These are phyloP conservation scores for Acephala macrosclerotiorum DNA, from an alignment of 2,329 filamentous ascomycete species.

Conservation along the genomic window DNA sequence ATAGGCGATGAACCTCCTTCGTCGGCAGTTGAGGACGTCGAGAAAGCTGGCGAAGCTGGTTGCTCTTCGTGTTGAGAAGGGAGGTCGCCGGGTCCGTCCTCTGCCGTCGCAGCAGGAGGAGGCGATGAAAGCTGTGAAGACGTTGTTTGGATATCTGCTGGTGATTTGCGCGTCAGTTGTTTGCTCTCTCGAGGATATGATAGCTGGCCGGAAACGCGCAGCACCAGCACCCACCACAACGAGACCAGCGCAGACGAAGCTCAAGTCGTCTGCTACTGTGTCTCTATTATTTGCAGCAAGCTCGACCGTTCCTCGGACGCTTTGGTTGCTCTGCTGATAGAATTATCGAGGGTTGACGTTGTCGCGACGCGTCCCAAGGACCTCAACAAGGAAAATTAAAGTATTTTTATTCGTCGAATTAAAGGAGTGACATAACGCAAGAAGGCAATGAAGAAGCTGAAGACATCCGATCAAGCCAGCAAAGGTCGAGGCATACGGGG, in stretches of 20 bases:
- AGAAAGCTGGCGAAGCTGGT: conserved; percentile 65
- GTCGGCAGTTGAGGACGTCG: conserved; percentile 67
- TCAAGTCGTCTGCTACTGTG: conserved; percentile 65
- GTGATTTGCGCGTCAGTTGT: conserved; percentile 29
- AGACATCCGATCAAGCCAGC: conserved; percentile 39
- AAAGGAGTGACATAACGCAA: conserved; percentile 43
- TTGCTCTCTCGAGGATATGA: conserved; percentile 4
- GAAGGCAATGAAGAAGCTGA: conserved; percentile 30
- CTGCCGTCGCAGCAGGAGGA: conserved; percentile 68
- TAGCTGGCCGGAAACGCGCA: background rate
- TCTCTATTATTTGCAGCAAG: conserved; percentile 36
- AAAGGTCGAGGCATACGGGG: conserved; percentile 32
- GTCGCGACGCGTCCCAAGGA: conserved; percentile 31
- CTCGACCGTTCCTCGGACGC: conserved; percentile 24
- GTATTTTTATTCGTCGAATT: conserved; percentile 30
- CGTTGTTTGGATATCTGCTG: conserved; percentile 42
- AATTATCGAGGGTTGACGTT: conserved; percentile 15
- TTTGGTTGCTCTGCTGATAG: conserved; percentile 17
- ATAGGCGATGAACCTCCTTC: conserved; percentile 64
- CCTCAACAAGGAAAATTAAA: conserved; percentile 32
- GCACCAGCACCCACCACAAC: conserved; percentile 38
- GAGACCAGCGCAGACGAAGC: conserved; percentile 70
- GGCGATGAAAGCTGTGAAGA: conserved; percentile 50
- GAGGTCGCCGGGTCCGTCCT: conserved; percentile 54
- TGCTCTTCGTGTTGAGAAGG: conserved; percentile 31